Evolutionary conservation across 768 basidiomycete genomes (phyloP).

Genomic region (Lanmaoa pseudosensibilis): DNA sequence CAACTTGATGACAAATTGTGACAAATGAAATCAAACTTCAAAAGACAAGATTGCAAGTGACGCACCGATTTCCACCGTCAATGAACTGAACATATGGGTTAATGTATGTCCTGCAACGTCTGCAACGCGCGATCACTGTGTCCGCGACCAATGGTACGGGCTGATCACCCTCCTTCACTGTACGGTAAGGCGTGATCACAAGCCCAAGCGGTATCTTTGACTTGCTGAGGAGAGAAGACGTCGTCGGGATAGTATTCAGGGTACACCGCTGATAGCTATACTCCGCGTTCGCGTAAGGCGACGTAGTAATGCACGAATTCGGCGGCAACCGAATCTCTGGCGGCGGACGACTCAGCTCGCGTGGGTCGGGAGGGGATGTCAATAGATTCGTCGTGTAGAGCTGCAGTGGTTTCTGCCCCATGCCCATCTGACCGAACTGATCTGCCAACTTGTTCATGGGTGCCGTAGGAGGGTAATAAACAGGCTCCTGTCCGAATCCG

Average conservation of each 20-base stretch:
- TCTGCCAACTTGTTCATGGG: slow-evolving; percentile 65
- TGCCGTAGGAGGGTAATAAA: slow-evolving; percentile 38
- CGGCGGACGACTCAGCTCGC: slow-evolving; percentile 75
- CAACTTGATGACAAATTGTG: slow-evolving; percentile 49
- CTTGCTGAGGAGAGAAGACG: slow-evolving; percentile 83
- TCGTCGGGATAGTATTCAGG: slow-evolving; percentile 89
- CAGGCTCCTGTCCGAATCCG: slow-evolving; percentile 44
- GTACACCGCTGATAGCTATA: slow-evolving; percentile 91
- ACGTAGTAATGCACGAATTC: slow-evolving; percentile 75
- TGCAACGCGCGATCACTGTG: slow-evolving; percentile 93
- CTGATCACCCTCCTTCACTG: slow-evolving; percentile 78
- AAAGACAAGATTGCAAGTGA: slow-evolving; percentile 5
- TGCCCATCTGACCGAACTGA: slow-evolving; percentile 88
- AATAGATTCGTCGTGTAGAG: slow-evolving; percentile 90
- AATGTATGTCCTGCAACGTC: slow-evolving; percentile 95
- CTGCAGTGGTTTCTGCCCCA: slow-evolving; percentile 77
- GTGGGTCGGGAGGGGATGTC: slow-evolving; percentile 89
- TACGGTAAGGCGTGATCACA: slow-evolving; percentile 87
- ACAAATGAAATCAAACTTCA: slow-evolving; percentile 1
- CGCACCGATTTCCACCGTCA: slow-evolving; percentile 90
- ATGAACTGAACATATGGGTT: slow-evolving; percentile 98
- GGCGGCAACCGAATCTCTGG: slow-evolving; percentile 91
- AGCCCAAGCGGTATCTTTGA: slow-evolving; percentile 88
- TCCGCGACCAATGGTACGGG: slow-evolving; percentile 89
- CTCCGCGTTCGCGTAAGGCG: slow-evolving; percentile 81